These are phyloP conservation scores for Diaporthe citriasiana DNA, from an alignment of 2,329 filamentous ascomycete species.

Conservation along the genomic window DNA sequence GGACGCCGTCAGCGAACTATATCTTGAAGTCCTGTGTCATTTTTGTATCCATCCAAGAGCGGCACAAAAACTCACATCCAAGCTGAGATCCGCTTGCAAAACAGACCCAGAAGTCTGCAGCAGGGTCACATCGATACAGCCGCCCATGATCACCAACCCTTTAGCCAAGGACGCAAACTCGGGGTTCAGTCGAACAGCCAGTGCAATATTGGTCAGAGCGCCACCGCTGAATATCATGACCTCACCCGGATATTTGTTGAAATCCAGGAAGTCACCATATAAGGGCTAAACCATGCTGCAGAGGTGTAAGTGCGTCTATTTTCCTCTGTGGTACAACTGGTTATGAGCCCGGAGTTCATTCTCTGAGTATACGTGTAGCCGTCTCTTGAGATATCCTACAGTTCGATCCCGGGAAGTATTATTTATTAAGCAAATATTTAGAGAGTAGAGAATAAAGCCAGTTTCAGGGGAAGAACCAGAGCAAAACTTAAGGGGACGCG, in stretches of 20 bases:
- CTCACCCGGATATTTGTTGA: constrained; percentile 64
- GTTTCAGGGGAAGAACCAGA: too few species aligned
- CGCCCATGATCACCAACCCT: constrained; percentile 64
- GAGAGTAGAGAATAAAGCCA: too few species aligned
- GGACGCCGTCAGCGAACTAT: neutral
- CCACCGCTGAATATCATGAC: constrained; percentile 63
- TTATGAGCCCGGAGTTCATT: too few species aligned
- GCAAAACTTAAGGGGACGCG: too few species aligned
- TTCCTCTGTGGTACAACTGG: too few species aligned
- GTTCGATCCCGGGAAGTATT: too few species aligned
- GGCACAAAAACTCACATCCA: constrained; percentile 44
- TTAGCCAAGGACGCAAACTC: constrained; percentile 61
- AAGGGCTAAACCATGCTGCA: too few species aligned
- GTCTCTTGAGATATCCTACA: too few species aligned
- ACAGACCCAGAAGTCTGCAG: constrained; percentile 47
- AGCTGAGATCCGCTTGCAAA: constrained; percentile 47
- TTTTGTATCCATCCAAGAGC: constrained; percentile 44
- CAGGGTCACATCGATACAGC: constrained; percentile 61
- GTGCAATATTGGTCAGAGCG: constrained; percentile 63
- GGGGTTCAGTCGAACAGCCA: constrained; percentile 61
- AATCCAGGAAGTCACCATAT: too few species aligned
- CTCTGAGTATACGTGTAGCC: too few species aligned
- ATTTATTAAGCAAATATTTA: too few species aligned
- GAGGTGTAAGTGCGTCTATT: too few species aligned
- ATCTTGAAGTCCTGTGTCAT: constrained; percentile 35